Percentiles rank a stretch among this genome's conserved stretches.
Evolutionary conservation across 2,329 filamentous ascomycete species (phyloP).

Genomic region (Monosporascus sp.): DNA sequence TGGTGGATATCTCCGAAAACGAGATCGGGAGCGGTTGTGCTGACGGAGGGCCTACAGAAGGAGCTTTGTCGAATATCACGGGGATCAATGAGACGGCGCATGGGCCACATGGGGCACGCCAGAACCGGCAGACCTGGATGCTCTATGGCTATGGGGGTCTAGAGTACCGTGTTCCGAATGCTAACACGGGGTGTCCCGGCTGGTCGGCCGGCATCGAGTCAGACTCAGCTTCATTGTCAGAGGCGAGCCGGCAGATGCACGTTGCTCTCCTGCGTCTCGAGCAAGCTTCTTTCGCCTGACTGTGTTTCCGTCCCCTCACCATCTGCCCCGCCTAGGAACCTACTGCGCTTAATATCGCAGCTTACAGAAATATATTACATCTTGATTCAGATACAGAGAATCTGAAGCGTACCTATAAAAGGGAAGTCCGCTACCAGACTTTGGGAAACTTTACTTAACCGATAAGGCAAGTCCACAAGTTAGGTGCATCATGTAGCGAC

Average conservation of each 20-base stretch:
- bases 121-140: neutral
- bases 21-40: slow-evolving; percentile 4
- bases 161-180: neutral
- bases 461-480: no score
- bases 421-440: no score
- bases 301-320: slow-evolving; percentile 4
- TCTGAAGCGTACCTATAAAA: no score
- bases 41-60: slow-evolving; percentile 6
- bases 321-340: slow-evolving; percentile 5
- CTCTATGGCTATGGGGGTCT: neutral
- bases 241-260: slow-evolving; percentile 4
- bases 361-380: no score
- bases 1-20: neutral
- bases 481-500: no score
- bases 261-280: slow-evolving; percentile 5
- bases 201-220: neutral
- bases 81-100: neutral
- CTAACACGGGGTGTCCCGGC: neutral
- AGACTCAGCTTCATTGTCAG: neutral
- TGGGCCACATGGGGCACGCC: neutral
- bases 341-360: slow-evolving; percentile 6
- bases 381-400: no score
- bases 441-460: no score
- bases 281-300: slow-evolving; percentile 7
- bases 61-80: neutral